A percentile compares a stretch with the other conserved stretches of the same genome.
Evolutionary conservation across 2,329 filamentous ascomycete species (phyloP).

Genomic region (Blastomyces percursus): DNA sequence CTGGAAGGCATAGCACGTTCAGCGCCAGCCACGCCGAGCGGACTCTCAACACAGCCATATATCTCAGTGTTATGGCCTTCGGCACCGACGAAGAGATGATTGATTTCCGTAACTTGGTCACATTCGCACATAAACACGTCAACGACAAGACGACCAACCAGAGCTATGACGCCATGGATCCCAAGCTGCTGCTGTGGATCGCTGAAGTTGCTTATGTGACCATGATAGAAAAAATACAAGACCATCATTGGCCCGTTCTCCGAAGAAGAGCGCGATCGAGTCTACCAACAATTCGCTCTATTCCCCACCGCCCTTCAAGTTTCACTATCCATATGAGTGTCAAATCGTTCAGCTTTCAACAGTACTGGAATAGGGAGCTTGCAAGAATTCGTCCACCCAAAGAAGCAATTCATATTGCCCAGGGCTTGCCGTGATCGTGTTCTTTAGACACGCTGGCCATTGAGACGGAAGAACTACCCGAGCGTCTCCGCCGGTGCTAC

Average conservation of each 20-base stretch:
- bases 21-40: constrained; percentile 18
- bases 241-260: constrained; percentile 9
- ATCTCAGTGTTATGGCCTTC: constrained; percentile 15
- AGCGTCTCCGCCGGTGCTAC: neutral
- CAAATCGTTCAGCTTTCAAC: neutral
- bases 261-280: constrained; percentile 8
- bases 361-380: neutral
- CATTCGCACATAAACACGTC: constrained; percentile 10
- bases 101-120: constrained; percentile 9
- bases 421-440: neutral
- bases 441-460: constrained; percentile 1
- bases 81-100: constrained; percentile 10
- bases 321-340: constrained; percentile 11
- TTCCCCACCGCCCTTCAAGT: constrained; percentile 13
- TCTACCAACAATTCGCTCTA: constrained; percentile 12
- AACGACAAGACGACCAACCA: constrained; percentile 4
- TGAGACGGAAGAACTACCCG: neutral
- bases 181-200: constrained; percentile 13
- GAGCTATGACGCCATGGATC: constrained; percentile 12
- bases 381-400: neutral
- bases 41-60: constrained; percentile 19
- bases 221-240: constrained; percentile 9
- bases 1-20: constrained; percentile 19
- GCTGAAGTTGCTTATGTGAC: constrained; percentile 11
- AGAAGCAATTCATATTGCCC: neutral